Conservation (phyloP, 371 early-diverging fungal species). For the Blyttiomyces sp. region DNA sequence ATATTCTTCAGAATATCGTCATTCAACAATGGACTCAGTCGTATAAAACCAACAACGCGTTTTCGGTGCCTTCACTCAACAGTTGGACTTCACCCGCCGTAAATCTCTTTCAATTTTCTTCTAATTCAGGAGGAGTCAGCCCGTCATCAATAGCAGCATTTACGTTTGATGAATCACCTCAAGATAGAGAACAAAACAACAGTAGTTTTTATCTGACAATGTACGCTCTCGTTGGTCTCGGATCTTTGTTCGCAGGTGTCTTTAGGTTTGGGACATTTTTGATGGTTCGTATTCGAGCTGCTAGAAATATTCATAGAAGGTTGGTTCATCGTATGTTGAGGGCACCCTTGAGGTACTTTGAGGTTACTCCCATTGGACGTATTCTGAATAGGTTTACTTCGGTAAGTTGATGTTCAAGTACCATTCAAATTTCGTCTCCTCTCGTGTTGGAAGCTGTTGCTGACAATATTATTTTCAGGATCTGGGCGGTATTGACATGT, state of each 20-base stretch:
- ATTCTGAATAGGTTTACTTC: constrained; percentile 52
- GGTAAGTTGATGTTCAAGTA: no score
- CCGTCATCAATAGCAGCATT: no score
- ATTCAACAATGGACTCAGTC: constrained; percentile 1
- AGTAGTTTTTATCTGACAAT: constrained; percentile 11
- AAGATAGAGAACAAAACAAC: no score
- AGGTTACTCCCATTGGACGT: constrained; percentile 77
- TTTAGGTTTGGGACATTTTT: not conserved
- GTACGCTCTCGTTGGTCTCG: constrained; percentile 8
- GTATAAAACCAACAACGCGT: not conserved
- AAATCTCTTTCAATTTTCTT: no score
- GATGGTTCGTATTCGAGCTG: constrained; percentile 6
- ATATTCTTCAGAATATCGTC: constrained; percentile 7
- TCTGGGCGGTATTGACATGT: not conserved
- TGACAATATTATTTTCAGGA: not conserved
- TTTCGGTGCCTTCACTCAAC: no score
- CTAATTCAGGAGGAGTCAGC: no score
- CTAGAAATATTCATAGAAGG: constrained; percentile 10
- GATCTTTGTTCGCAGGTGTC: constrained; percentile 2
- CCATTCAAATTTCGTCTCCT: no score
- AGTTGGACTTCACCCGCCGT: no score
- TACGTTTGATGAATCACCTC: no score
- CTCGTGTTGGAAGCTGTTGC: no score
- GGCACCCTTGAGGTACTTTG: constrained; percentile 74
- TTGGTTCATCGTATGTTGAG: constrained; percentile 14